phyloP scores from a whole-genome alignment of 495 filamentous ascomycete species.

The Penicillium coffeae region DNA sequence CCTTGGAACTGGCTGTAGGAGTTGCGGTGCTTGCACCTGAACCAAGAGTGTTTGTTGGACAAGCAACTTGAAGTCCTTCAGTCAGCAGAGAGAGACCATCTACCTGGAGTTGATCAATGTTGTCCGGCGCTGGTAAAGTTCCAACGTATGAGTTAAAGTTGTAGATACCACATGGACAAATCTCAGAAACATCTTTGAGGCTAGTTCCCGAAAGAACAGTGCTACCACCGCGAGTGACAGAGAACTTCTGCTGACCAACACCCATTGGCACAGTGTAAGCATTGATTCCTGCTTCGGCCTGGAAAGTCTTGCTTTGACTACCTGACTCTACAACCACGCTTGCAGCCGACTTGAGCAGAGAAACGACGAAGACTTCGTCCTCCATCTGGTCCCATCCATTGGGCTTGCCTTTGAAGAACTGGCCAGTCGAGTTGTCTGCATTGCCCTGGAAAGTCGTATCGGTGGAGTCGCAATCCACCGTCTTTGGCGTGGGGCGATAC shows the following conservation, averaged over 20 bases:
- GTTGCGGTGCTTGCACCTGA: neutral
- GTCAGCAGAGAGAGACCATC: conserved; percentile 28
- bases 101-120: conserved; percentile 35
- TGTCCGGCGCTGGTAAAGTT: conserved; percentile 36
- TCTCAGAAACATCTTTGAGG: conserved; percentile 43
- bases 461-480: conserved; percentile 26
- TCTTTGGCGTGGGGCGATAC: conserved; percentile 41
- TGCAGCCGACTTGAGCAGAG: conserved; percentile 45
- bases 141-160: conserved; percentile 60
- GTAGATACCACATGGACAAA: conserved; percentile 41
- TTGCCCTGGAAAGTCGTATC: conserved; percentile 31
- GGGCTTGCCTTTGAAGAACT: conserved; percentile 49
- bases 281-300: conserved; percentile 46
- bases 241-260: conserved; percentile 48
- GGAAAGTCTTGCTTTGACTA: conserved; percentile 18
- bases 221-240: conserved; percentile 37
- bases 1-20: neutral
- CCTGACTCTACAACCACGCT: conserved; percentile 46
- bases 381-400: conserved; percentile 44
- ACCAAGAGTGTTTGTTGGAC: neutral
- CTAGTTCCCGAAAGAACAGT: conserved; percentile 47
- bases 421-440: conserved; percentile 27
- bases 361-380: conserved; percentile 53
- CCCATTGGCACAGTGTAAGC: conserved; percentile 48
- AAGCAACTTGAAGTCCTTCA: neutral